phyloP scores from a whole-genome alignment of 176 grass and related monocot genomes.

The Oryza glumipatula region DNA sequence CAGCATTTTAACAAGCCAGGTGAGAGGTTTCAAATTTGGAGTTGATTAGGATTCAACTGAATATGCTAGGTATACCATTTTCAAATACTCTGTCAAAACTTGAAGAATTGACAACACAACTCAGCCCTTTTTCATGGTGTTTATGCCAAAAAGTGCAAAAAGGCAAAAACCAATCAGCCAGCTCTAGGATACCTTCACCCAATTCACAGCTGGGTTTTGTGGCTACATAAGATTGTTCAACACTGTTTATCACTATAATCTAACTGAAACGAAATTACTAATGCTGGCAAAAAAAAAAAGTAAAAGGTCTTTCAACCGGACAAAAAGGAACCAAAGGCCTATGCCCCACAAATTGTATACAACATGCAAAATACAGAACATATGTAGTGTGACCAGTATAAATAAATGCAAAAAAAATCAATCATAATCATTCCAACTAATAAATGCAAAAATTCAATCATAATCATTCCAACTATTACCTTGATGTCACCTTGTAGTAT shows the following conservation, averaged over 20 bases:
- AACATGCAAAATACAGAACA: not conserved
- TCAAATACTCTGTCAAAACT: not conserved
- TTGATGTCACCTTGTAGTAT: conserved; percentile 93
- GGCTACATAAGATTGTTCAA: not conserved
- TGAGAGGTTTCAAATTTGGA: not conserved
- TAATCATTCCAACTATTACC: conserved; percentile 46
- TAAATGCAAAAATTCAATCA: not conserved
- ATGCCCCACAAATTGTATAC: not conserved
- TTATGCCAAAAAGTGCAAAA: not conserved
- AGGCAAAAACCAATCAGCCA: not conserved
- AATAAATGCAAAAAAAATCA: not conserved
- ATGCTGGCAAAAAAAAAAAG: not conserved
- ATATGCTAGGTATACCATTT: not conserved
- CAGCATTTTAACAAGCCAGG: conserved; percentile 6
- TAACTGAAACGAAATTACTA: not conserved
- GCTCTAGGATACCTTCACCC: not conserved
- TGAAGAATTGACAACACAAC: not conserved
- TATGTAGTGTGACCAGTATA: not conserved
- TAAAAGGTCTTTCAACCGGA: not conserved
- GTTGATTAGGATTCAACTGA: not conserved
- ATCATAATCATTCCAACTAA: conserved; percentile 10
- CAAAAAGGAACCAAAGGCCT: not conserved
- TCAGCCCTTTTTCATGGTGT: not conserved
- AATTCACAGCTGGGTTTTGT: not conserved
- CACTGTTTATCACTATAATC: not conserved